These are phyloP conservation scores for Orbilia ellipsospora DNA, from an alignment of 2,329 filamentous ascomycete species.

Conservation along the genomic window DNA sequence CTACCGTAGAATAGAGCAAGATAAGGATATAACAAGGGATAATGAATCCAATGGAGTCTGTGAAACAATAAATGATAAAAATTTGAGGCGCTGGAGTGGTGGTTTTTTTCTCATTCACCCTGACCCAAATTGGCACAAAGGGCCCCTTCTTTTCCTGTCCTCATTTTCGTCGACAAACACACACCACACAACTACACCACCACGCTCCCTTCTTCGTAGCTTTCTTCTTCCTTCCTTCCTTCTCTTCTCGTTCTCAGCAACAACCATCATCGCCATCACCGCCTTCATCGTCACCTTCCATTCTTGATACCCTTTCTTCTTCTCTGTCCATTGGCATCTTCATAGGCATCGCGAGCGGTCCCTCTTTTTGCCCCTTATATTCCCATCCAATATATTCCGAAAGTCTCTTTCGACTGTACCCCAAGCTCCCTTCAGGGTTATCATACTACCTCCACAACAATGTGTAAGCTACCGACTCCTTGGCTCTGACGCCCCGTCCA, in stretches of 20 bases:
- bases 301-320: slow-evolving; percentile 21
- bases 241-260: slow-evolving; percentile 12
- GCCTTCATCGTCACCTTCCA: slow-evolving; percentile 6
- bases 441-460: slow-evolving; percentile 26
- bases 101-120: slow-evolving; percentile 38
- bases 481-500: slow-evolving; percentile 20
- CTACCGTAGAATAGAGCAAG: not conserved
- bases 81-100: not conserved
- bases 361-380: slow-evolving; percentile 18
- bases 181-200: slow-evolving; percentile 9
- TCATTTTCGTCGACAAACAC: slow-evolving; percentile 35
- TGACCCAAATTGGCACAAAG: slow-evolving; percentile 50
- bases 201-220: slow-evolving; percentile 1
- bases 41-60: too few species aligned
- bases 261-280: slow-evolving; percentile 31
- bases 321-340: slow-evolving; percentile 14
- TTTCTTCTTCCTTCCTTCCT: slow-evolving; percentile 4
- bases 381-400: slow-evolving; percentile 7
- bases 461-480: slow-evolving; percentile 52
- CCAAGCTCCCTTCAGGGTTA: slow-evolving; percentile 42
- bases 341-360: slow-evolving; percentile 45
- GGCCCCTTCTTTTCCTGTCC: slow-evolving; percentile 17
- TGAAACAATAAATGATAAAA: too few species aligned
- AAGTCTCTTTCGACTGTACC: slow-evolving; percentile 8
- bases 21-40: not conserved